phyloP scores from a whole-genome alignment of 2,329 filamentous ascomycete genomes.

The Fusarium sp. region DNA sequence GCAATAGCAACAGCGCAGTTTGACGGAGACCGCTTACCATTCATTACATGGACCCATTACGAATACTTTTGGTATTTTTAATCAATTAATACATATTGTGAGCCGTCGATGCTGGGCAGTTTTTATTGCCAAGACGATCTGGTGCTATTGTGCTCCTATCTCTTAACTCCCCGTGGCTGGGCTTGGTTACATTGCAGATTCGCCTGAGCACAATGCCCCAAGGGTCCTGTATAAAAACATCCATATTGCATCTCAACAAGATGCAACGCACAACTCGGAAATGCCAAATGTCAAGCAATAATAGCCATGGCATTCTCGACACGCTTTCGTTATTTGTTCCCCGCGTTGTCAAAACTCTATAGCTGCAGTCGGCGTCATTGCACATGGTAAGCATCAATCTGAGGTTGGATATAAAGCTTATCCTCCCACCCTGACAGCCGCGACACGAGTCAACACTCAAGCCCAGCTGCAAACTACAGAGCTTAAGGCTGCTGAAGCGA shows the following conservation, averaged over 20 bases:
- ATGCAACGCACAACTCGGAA: background rate
- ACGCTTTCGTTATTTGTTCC: constrained; percentile 20
- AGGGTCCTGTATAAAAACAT: background rate
- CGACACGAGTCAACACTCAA: constrained; percentile 11
- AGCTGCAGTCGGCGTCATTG: constrained; percentile 13
- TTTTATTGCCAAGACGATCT: too few species aligned
- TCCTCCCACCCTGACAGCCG: background rate
- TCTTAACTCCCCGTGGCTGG: constrained; percentile 6
- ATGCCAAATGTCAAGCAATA: background rate
- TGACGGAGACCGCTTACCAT: too few species aligned
- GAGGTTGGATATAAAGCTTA: constrained; percentile 17
- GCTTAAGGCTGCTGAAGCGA: constrained; percentile 3
- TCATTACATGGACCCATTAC: too few species aligned
- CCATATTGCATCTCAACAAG: constrained; percentile 6
- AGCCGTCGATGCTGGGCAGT: constrained; percentile 3
- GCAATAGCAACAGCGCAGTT: too few species aligned
- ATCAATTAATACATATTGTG: background rate
- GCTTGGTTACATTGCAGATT: constrained; percentile 14
- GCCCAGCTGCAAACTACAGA: too few species aligned
- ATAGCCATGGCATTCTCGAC: constrained; percentile 2
- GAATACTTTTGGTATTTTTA: background rate
- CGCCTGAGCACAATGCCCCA: constrained; percentile 17
- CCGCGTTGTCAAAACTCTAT: constrained; percentile 29
- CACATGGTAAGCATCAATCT: constrained; percentile 21
- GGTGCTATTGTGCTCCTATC: background rate